These are phyloP conservation scores for Ganoderma sp. DNA, from an alignment of 1,284 basidiomycete species.

Conservation along the genomic window DNA sequence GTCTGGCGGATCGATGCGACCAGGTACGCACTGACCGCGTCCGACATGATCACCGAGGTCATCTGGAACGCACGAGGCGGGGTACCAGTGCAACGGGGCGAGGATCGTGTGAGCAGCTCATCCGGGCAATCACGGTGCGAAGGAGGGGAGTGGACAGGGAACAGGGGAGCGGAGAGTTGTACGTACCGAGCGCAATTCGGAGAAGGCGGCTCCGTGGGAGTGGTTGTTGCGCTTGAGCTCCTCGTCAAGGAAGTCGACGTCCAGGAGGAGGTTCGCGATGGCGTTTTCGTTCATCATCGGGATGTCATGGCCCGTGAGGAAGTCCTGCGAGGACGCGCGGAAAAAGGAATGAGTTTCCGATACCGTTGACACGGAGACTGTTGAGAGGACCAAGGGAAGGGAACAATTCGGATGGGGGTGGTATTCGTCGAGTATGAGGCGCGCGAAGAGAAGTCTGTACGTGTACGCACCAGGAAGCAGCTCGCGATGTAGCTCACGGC, in stretches of 20 bases:
- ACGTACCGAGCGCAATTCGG: constrained; percentile 81
- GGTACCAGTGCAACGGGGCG: constrained; percentile 1
- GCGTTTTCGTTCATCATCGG: constrained; percentile 87
- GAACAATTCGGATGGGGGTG: not conserved
- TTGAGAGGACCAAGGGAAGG: constrained; percentile 1
- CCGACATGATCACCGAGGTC: constrained; percentile 74
- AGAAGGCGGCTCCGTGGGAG: constrained; percentile 74
- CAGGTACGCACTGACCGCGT: constrained; percentile 81
- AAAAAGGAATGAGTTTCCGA: constrained; percentile 6
- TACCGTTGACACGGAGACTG: constrained; percentile 7
- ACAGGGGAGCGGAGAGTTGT: not conserved
- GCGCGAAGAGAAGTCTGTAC: constrained; percentile 5
- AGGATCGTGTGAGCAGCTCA: constrained; percentile 22
- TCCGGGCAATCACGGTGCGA: constrained; percentile 24
- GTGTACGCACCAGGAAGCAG: constrained; percentile 74
- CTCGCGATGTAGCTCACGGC: constrained; percentile 88
- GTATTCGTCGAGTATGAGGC: not conserved
- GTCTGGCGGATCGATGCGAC: constrained; percentile 74
- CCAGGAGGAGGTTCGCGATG: constrained; percentile 80
- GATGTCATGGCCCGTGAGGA: constrained; percentile 80
- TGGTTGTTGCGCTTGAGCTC: constrained; percentile 79
- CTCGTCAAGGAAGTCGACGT: constrained; percentile 85
- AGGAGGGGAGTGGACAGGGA: not conserved
- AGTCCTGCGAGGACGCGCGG: constrained; percentile 59
- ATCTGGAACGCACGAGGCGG: constrained; percentile 57